A percentile compares a stretch with the other conserved stretches of the same genome.
phyloP scores from a whole-genome alignment of 2,329 filamentous ascomycete genomes.

The Trichoderma sp. region DNA sequence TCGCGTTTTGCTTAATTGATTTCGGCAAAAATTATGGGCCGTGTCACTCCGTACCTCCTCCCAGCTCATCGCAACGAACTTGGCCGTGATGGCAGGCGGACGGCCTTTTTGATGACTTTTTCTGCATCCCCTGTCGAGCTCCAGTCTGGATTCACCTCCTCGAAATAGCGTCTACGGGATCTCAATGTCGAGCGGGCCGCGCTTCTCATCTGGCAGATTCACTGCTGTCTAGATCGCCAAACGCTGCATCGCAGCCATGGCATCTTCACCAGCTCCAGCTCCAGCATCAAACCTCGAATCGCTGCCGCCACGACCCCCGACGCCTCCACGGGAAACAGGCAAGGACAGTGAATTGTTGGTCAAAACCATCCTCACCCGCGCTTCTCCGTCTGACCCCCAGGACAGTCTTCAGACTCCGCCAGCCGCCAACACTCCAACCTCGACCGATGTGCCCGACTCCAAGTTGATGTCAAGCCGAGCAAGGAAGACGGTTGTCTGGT shows the following conservation, averaged over 20 bases:
- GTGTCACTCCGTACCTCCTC: slow-evolving; percentile 14
- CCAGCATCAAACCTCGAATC: slow-evolving; percentile 48
- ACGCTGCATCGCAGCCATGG: slow-evolving; percentile 44
- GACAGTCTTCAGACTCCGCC: slow-evolving; percentile 54
- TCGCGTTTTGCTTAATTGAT: slow-evolving; percentile 25
- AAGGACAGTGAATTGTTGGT: slow-evolving; percentile 39
- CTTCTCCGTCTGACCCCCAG: slow-evolving; percentile 41
- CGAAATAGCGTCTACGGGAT: neutral
- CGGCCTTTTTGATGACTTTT: neutral
- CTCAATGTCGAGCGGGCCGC: slow-evolving; percentile 19
- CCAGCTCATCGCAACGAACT: slow-evolving; percentile 1
- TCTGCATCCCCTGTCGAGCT: neutral
- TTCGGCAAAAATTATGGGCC: slow-evolving; percentile 12
- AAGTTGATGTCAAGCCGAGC: slow-evolving; percentile 46
- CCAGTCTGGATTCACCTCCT: neutral
- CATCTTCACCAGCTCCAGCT: slow-evolving; percentile 43
- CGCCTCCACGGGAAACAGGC: slow-evolving; percentile 61
- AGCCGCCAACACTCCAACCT: slow-evolving; percentile 47
- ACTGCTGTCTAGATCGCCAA: slow-evolving; percentile 43
- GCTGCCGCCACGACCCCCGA: slow-evolving; percentile 63
- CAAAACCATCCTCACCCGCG: slow-evolving; percentile 40
- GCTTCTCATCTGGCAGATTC: slow-evolving; percentile 29
- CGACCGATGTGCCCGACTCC: slow-evolving; percentile 43
- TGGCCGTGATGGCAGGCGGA: slow-evolving; percentile 2
- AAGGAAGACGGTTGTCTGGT: slow-evolving; percentile 61